A percentile compares a stretch with the other conserved stretches of the same genome.
Evolutionary conservation across 495 filamentous ascomycete species (phyloP).

Genomic region (Thermothielavioides terrestris): DNA sequence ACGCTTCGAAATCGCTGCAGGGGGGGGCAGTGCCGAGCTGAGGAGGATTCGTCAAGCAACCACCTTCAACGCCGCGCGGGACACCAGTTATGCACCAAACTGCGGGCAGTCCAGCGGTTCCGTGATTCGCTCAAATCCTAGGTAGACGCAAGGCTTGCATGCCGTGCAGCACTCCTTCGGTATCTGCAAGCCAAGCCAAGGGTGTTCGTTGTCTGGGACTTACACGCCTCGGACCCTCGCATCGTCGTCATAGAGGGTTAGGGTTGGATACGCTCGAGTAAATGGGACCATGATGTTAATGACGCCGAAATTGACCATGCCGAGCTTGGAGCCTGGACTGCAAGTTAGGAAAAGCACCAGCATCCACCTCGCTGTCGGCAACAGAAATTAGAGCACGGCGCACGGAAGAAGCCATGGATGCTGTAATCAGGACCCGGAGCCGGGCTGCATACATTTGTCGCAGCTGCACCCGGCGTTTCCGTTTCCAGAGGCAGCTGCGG

Average conservation of each 20-base stretch:
- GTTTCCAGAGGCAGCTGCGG: constrained; percentile 22
- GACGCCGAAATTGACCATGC: background rate
- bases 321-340: background rate
- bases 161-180: too few species aligned
- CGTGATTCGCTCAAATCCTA: too few species aligned
- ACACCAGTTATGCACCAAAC: too few species aligned
- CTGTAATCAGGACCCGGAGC: constrained; percentile 12
- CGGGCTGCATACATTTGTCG: constrained; percentile 33
- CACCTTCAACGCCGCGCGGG: too few species aligned
- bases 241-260: constrained; percentile 1
- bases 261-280: background rate
- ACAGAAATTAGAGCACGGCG: background rate
- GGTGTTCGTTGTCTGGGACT: too few species aligned
- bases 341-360: background rate
- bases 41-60: too few species aligned
- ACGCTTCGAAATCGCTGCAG: too few species aligned
- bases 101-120: too few species aligned
- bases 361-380: background rate
- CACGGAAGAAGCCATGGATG: constrained; percentile 16
- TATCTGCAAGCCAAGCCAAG: too few species aligned
- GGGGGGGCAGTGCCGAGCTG: too few species aligned
- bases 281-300: background rate
- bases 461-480: constrained; percentile 36
- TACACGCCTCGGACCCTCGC: too few species aligned
- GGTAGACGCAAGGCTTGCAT: too few species aligned